A percentile compares a stretch with the other conserved stretches of the same genome.
These are phyloP conservation scores for Lolium multiflorum DNA, from an alignment of 176 grass and related monocot species.

Conservation along the genomic window DNA sequence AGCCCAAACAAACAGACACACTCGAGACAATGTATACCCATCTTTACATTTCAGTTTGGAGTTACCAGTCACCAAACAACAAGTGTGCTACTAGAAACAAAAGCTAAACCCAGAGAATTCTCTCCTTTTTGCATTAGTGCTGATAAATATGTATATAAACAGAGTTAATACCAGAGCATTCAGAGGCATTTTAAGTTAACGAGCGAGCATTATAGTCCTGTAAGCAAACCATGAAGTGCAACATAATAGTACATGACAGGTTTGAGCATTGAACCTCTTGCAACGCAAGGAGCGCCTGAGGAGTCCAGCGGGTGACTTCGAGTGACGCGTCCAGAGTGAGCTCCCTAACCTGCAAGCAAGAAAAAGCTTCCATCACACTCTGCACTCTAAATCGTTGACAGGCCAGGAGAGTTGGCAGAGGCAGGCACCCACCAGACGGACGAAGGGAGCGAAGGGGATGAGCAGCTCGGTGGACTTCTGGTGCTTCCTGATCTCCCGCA, in stretches of 20 bases:
- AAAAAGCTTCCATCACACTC: neutral
- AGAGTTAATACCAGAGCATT: neutral
- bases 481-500: slow-evolving; percentile 70
- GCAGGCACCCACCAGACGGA: slow-evolving; percentile 57
- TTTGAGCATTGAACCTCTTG: slow-evolving; percentile 45
- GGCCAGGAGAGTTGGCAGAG: too few species aligned
- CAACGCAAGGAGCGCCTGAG: slow-evolving; percentile 16
- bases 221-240: neutral
- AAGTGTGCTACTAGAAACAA: neutral
- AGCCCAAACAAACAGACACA: slow-evolving; percentile 3
- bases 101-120: neutral
- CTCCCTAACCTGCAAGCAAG: slow-evolving; percentile 70
- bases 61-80: slow-evolving; percentile 7
- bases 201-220: neutral
- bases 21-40: neutral
- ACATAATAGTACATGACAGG: neutral
- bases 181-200: neutral
- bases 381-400: neutral
- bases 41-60: neutral
- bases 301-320: slow-evolving; percentile 29
- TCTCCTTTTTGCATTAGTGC: neutral
- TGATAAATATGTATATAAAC: neutral
- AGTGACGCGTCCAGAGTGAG: slow-evolving; percentile 11
- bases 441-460: slow-evolving; percentile 63
- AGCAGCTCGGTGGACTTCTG: slow-evolving; percentile 63